Evolutionary conservation across 345 rosid genomes (phyloP), one percentile per base, ranked within the genome.

Genomic region (Cardamine chenopodiifolia): DNA sequence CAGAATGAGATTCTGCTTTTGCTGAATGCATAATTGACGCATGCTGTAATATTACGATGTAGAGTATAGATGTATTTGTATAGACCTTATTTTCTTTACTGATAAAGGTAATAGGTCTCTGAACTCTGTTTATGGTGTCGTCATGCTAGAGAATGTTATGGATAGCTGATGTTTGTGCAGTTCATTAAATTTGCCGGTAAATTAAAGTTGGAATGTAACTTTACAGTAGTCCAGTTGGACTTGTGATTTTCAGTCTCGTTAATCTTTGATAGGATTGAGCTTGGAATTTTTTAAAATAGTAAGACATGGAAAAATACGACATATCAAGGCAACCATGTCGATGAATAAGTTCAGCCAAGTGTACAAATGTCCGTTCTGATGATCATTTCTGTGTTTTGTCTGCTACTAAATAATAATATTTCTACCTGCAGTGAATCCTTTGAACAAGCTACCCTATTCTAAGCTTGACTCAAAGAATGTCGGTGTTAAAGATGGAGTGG

Each of bases 401-500:
- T 59, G 57, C 56, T 49, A 78, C 62, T 60, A 34, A 67, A 37
- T 50, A 32, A 61, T 10, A 13, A 44, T 64, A 50, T 61, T 76
- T 80, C 74, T 71, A 70, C 73, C 18, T 82, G 83, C 92, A 94
- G 98, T 94, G 78, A 96, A 95, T 85, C 89, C 99, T 74, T 77
- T 95, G 86, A 95, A 95, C 86, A 95, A 95, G 87, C 82, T 95
- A 59, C 91, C 97, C 13, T 95, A 95, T 86, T 87, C 96, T 68
- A 95, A 95, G 87, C 97, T 95, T 78, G 99, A 95, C 79, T 88
- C 97, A 39, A 95, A 86, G 84, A 84, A 90, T 67, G 93, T 90
- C 32, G 97, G 99, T 70, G 74, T 95, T 81, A 89, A 54, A 80
- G 93, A 91, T 54, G 99, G 99, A 75, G 99, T 90, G 52, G 84